Evolutionary conservation across 148 eudicot species (phyloP), one percentile per base, ranked within the genome.

Genomic region (Rhododendron ovatum): DNA sequence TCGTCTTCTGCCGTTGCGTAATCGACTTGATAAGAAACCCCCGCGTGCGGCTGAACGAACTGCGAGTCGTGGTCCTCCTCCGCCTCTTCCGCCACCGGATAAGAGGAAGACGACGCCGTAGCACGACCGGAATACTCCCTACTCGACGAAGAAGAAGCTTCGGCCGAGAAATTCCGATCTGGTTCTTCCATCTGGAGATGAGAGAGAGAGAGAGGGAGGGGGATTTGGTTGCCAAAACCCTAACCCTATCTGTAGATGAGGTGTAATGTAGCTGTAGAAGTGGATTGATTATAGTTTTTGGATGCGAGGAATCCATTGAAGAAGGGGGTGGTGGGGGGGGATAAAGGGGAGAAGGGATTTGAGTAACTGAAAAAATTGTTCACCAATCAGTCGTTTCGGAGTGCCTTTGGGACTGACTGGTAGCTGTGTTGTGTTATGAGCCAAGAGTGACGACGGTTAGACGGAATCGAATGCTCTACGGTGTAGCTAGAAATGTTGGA

Each of bases 31-130:
- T 89, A 87, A 12, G 91, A 80, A 77, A 86, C 73, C 73, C 87
- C 87, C 50, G 86, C 84, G 41, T 63, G 88, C 69, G 81, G 91
- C 71, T 80, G 88, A 4, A 87, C 53, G 51, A 89, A 71, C 76
- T 78, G 85, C 41, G 80, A 87, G 18, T 30, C 45, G 2, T 33
- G 67, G 39, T 55, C 24, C 61, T 55, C 67, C 63, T 77, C 83
- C 33, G 65, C 86, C 37, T 55, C 67, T 39, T 77, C 83, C 33
- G 55, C 86, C 37, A 84, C 69, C 50, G 45, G 69, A 18, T 18
- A 76, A 37, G 71, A 37, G 6, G 71, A 84, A 53, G 86, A 74
- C 50, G 86, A 53, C 24, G 86, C 59, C 86, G 86, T 7, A 35
- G 51, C 48, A 48, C 14, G 63, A 20, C 59, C 41, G 20, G 78